Percentiles rank a stretch among this genome's conserved stretches.
phyloP scores from a whole-genome alignment of 2,329 filamentous ascomycete species.

The Aureobasidium subglaciale region DNA sequence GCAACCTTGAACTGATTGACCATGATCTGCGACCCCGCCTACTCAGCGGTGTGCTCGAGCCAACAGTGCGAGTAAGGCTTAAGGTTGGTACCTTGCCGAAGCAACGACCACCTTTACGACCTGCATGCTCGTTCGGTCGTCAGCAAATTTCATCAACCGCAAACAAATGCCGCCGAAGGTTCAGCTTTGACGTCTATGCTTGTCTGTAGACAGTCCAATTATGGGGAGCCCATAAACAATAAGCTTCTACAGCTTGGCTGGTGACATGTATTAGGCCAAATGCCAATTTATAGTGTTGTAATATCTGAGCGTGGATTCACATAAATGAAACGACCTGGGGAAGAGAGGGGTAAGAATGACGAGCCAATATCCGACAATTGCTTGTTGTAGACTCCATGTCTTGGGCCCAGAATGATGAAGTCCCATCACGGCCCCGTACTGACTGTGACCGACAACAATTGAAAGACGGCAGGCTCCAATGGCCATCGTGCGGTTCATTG shows the following conservation, averaged over 20 bases:
- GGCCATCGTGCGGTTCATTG: neutral
- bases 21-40: neutral
- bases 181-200: neutral
- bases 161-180: neutral
- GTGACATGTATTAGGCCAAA: neutral
- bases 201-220: neutral
- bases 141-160: neutral
- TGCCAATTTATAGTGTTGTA: neutral
- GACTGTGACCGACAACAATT: neutral
- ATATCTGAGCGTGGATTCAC: neutral
- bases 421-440: too few relatives aligned
- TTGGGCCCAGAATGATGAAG: neutral
- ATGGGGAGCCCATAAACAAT: neutral
- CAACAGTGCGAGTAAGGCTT: neutral
- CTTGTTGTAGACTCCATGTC: neutral
- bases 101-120: slow-evolving; percentile 1
- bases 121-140: neutral
- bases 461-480: neutral
- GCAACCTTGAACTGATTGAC: neutral
- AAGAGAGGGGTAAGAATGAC: neutral
- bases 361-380: neutral
- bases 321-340: neutral
- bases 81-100: slow-evolving; percentile 10
- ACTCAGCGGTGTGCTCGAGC: slow-evolving; percentile 1
- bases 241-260: neutral